Base-by-base conservation (phyloP, 2,329 filamentous ascomycete species). In the Epichloe baconii region DNA sequence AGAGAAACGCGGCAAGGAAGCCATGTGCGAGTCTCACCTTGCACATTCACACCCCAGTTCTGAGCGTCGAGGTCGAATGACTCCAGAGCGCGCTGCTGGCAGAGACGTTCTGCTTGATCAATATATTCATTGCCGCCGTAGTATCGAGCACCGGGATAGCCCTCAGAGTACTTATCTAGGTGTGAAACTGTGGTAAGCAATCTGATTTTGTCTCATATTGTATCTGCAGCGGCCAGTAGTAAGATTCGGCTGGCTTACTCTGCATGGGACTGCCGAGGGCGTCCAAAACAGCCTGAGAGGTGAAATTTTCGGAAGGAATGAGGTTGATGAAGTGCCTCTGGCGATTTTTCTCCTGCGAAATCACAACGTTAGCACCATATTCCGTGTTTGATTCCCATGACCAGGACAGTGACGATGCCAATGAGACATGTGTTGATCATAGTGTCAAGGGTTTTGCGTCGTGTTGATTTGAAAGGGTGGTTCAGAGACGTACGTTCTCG, bases 281-380 rank as follows among this genome's bases (percentile, higher is more conserved):
- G 75, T 95, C 89, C 51, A 95, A 79, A 19, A 95, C 89, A 34
- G 89, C 88, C 68, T 94, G 87, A 7, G 89, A 95, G 26, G 89
- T 95, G 64, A 95, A 95, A 73, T 95, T 95, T 71, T 95, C 89
- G 6, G 89, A 95, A 19, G 89, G 89, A 58, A 95, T 95, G 52
- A 95, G 77, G 70, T 97, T 97, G 73, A 98, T 95, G 64, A 96
- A 98, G 69, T 97, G 89, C 71, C 95, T 95, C 70, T 98, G 93
- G 59, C 93, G 81, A 59, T 79, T 79, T 80, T 97, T 97, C 76
- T 98, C 93, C 88, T 95, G 37, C 5, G 17, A n/a, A 23, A 4
- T 43, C 41, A 36, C 23, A 19, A 14, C 5, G 12, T 43, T 19
- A 34, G 35, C 34, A 19, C 41, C 12, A 19, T 48, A 3, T n/a